Evolutionary conservation across 1,284 basidiomycete species (phyloP).

Genomic region (Quambalaria eucalypti): DNA sequence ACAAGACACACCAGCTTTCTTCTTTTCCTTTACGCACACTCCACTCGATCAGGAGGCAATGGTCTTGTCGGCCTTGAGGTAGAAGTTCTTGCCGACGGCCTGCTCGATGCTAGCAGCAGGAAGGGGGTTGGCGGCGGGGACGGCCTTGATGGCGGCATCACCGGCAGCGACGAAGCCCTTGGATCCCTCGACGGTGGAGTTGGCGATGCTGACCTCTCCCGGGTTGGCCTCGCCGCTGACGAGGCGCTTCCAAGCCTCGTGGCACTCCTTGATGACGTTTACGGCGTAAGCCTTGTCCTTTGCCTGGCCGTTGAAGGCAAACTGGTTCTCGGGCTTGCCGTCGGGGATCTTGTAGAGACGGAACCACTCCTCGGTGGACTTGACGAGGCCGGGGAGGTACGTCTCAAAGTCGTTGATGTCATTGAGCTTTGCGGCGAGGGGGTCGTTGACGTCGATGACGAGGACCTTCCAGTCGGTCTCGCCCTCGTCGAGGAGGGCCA

Average conservation of each 20-base stretch:
- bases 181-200: conserved; percentile 63
- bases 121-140: conserved; percentile 64
- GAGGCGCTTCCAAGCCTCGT: conserved; percentile 96
- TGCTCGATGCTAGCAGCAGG: conserved; percentile 45
- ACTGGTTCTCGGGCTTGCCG: conserved; percentile 96
- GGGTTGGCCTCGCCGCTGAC: conserved; percentile 61
- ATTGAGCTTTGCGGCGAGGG: conserved; percentile 89
- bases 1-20: too few species aligned
- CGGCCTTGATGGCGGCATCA: too few species aligned
- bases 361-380: conserved; percentile 71
- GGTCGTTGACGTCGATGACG: conserved; percentile 92
- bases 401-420: conserved; percentile 99
- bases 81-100: conserved; percentile 48
- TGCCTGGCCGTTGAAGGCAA: conserved; percentile 98
- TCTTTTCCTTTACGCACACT: too few species aligned
- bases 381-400: conserved; percentile 77
- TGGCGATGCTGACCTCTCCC: conserved; percentile 39
- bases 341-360: conserved; percentile 95
- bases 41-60: too few species aligned
- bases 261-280: conserved; percentile 96
- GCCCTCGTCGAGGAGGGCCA: conserved; percentile 63
- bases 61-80: too few species aligned
- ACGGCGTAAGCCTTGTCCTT: conserved; percentile 99
- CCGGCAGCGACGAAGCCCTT: conserved; percentile 67
- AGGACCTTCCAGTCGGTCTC: too few species aligned